Evolutionary conservation across 768 basidiomycete species (phyloP).

Genomic region (Suillus spraguei): DNA sequence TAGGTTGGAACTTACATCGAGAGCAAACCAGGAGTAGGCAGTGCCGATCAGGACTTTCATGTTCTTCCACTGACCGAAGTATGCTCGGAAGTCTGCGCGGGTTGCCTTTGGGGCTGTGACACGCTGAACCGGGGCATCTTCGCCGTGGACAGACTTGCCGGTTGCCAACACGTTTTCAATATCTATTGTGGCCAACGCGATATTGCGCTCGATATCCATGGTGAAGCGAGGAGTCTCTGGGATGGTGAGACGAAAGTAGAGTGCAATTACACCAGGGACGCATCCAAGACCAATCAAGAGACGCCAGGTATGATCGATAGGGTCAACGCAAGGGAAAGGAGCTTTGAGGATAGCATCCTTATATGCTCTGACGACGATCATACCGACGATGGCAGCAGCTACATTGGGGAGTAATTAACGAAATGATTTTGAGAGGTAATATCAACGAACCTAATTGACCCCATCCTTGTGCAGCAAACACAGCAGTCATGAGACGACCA

Average conservation of each 20-base stretch:
- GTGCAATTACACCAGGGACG: conserved; percentile 76
- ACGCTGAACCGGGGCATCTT: conserved; percentile 60
- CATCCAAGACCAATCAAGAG: conserved; percentile 87
- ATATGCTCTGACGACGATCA: conserved; percentile 68
- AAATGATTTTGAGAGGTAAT: neutral
- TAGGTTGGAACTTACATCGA: conserved; percentile 55
- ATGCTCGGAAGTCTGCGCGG: conserved; percentile 61
- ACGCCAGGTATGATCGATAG: conserved; percentile 83
- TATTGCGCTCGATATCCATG: conserved; percentile 88
- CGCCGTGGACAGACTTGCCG: conserved; percentile 50
- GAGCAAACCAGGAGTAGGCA: conserved; percentile 87
- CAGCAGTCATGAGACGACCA: conserved; percentile 88
- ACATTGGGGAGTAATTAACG: neutral
- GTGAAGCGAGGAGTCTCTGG: conserved; percentile 91
- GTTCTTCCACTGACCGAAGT: conserved; percentile 80
- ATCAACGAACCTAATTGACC: conserved; percentile 64
- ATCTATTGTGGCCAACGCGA: conserved; percentile 72
- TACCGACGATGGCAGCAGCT: conserved; percentile 69
- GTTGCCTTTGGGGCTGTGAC: conserved; percentile 70
- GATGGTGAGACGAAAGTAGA: conserved; percentile 93
- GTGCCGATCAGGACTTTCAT: conserved; percentile 80
- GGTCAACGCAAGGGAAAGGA: conserved; percentile 37
- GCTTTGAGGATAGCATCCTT: conserved; percentile 57
- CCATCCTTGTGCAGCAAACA: conserved; percentile 88
- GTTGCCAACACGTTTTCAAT: conserved; percentile 67